Base-by-base conservation (phyloP, 306 rosid species). In the Begonia fuchsioides region DNA sequence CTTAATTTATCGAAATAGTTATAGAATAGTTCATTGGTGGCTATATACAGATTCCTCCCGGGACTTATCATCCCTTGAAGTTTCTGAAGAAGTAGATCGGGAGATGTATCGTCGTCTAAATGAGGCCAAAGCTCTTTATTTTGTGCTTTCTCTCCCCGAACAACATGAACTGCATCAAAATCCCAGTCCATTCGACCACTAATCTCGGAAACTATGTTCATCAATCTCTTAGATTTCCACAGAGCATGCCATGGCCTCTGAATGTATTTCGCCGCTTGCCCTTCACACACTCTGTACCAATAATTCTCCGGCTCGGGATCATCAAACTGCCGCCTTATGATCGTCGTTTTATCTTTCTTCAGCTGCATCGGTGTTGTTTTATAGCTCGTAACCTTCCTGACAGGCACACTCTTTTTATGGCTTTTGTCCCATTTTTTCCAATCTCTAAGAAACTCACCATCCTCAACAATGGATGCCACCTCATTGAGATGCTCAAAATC, bases 251-350 rank as follows among this genome's bases (percentile, higher is more conserved):
- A 90, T 2, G 98, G 96, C 56, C 96, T 76, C 67, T 85, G 86
- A 43, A 90, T 52, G 55, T 75, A 69, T 74, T 90, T 79, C 0
- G 96, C 77, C 56, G 87, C 94, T 50, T 81, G 79, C 52, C 98
- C 96, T 44, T 90, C 98, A 39, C 98, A 90, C 46, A 90, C 98
- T 46, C 98, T 64, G 39, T 85, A 90, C 98, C 98, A 90, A 53
- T 90, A 90, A 77, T 90, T 90, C 68, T 90, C 98, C 0, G 96
- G 94, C 71, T 85, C 95, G 0, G 94, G 93, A 0, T 76, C 84
- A 61, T 90, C 95, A 55, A 90, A 90, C 67, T 85, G 93, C 76
- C 98, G 77, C 94, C 77, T 70, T 44, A 90, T 43, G 45, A 90
- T 44, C 0, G 86, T 61, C 55, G 64, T 90, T 66, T 52, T 82